Base-by-base conservation (phyloP, 371 early-diverging fungal genomes). In the Apophysomyces ossiformis region DNA sequence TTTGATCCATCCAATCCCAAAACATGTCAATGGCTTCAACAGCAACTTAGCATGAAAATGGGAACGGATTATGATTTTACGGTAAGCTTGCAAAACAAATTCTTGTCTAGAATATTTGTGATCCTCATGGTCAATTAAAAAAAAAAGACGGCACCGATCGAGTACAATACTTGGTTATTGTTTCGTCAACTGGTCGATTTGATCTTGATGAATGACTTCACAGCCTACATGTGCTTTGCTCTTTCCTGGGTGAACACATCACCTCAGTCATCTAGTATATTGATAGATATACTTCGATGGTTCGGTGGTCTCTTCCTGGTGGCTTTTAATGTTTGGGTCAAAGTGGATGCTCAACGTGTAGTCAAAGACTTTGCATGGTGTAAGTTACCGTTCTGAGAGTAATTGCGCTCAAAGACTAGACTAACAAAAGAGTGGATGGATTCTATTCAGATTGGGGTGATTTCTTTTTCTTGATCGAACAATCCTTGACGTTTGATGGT, bases 301-400 rank as follows among this genome's bases (percentile, higher is more conserved):
- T 64, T 87, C 13, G 93, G 86, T n/a, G 96, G 95, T 2, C 50
- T 88, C 5, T 64, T 90, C 12, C 75, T 96, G 32, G 78, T 95
- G 13, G 70, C 82, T 11, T 94, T 96, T 73, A 95, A 95, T 60
- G 77, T 95, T 60, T 94, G 96, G 93, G 95, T 96, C 45, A 94
- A 95, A 72, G 68, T 91, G 45, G 96, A 96, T 73, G 95, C 95
- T 9, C 92, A 92, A 57, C 87, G 94, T 5, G 94, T 94, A 7
- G 91, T 96, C 58, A 92, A 92, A 76, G 96, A 95, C 76, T 96
- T 90, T 76, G 95, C 96, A 5, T 95, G 96, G 95, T 96, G 90
- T 90, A 82, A 77, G 85, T 84, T 26, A 26, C 2, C 32, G 2
- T 26, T 26, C 32, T 2, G 2, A 26, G 32, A 3, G 32, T 26